These are phyloP conservation scores for Noccaea caerulescens DNA, from an alignment of 345 rosid genomes.

Conservation along the genomic window DNA sequence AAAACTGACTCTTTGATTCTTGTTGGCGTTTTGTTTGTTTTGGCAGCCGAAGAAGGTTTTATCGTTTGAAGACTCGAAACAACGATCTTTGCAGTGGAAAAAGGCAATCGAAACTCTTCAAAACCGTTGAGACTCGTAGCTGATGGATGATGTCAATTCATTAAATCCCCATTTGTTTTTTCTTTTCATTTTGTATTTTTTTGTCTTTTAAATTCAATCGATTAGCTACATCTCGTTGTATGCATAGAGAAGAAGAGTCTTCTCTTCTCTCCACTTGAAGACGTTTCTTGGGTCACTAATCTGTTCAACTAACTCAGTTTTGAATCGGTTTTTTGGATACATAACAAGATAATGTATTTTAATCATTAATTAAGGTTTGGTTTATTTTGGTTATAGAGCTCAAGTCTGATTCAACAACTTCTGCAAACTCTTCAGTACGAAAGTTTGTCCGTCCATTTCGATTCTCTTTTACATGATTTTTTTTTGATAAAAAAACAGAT, in stretches of 20 bases:
- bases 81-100: slow-evolving; percentile 93
- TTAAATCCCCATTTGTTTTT: neutral
- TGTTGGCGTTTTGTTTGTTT: neutral
- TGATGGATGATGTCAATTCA: slow-evolving; percentile 27
- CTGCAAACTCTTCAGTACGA: neutral
- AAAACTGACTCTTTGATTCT: slow-evolving; percentile 18
- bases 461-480: neutral
- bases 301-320: neutral
- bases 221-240: slow-evolving; percentile 10
- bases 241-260: slow-evolving; percentile 29
- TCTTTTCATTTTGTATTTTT: neutral
- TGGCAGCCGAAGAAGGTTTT: slow-evolving; percentile 91
- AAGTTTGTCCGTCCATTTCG: neutral
- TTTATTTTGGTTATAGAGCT: neutral
- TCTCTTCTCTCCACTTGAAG: slow-evolving; percentile 36
- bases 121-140: slow-evolving; percentile 50
- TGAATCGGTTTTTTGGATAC: neutral
- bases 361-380: neutral
- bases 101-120: slow-evolving; percentile 93
- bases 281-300: slow-evolving; percentile 12
- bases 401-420: neutral
- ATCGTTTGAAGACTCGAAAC: slow-evolving; percentile 87
- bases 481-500: neutral
- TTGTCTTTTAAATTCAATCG: slow-evolving; percentile 9
- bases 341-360: neutral